Base-by-base conservation (phyloP, 2,329 filamentous ascomycete genomes). In the Stagonosporopsis chrysanthemi region DNA sequence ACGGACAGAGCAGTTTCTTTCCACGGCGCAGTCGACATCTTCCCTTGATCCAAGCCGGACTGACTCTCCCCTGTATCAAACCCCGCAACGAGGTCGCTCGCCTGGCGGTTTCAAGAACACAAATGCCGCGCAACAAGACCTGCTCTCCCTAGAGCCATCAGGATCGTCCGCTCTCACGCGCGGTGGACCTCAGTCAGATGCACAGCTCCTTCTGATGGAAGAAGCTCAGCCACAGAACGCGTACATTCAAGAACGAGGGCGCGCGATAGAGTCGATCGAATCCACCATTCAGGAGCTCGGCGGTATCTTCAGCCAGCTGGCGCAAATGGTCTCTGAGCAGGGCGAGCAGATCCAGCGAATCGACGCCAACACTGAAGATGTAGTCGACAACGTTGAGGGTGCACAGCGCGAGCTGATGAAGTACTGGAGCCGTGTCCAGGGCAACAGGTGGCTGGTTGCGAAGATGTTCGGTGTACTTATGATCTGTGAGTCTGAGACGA, bases 311-410 rank as follows among this genome's bases (percentile, higher is more conserved):
- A 91, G 92, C 8, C 94, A 99, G 77, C 81, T 99, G 46, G 94
- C 95, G 33, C 88, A 91, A 65, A 98, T 99, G 95, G 95, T 99
- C 28, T 92, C 90, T 52, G 94, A 99, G 76, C 95, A 99, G 79
- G 92, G 91, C 60, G 95, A 97, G 78, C 96, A 97, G 90, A 96
- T 99, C 64, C 92, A 98, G 78, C 85, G 94, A 46, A 97, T 97
- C 72, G 94, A 98, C 70, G 94, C 94, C 64, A 97, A 98, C 77
- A 97, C 94, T 1, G 95, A 99, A 72, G 93, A 97, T 68, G 92
- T 99, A 6, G 94, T 99, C 52, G 94, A 98, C 72, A 99, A 99
- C 69, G 94, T 99, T n/a, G 87, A 97, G 72, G 95, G 95, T 17
- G 95, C 95, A 6, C 95, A 99, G 75, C 85, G 93, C 62, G 94